Evolutionary conservation across 176 grass and related monocot species (phyloP).

Genomic region (Typha latifolia): DNA sequence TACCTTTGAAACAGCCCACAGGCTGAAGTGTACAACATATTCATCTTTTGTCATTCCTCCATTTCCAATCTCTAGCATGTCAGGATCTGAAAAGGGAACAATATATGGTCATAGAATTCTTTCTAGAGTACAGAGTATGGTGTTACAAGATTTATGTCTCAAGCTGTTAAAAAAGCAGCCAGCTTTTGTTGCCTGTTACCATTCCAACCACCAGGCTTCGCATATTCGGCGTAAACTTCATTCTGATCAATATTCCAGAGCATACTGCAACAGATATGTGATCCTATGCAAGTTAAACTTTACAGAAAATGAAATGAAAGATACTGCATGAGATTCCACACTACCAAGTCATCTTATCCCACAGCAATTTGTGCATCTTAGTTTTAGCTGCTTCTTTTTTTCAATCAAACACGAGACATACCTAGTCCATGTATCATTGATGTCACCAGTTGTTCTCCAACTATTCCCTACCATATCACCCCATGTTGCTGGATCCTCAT

Average conservation of each 20-base stretch:
- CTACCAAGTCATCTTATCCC: too few relatives aligned
- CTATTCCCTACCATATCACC: slow-evolving; percentile 45
- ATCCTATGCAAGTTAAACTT: background rate
- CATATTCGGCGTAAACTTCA: slow-evolving; percentile 38
- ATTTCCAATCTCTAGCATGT: slow-evolving; percentile 95
- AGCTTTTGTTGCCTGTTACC: slow-evolving; percentile 13
- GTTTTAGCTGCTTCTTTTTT: background rate
- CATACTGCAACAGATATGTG: slow-evolving; percentile 32
- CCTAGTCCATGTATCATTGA: slow-evolving; percentile 47
- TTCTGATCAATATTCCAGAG: slow-evolving; percentile 43
- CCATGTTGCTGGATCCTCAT: slow-evolving; percentile 44
- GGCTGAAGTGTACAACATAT: slow-evolving; percentile 77
- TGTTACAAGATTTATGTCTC: too few relatives aligned
- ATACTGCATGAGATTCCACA: too few relatives aligned
- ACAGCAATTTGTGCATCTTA: background rate
- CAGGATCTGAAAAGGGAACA: slow-evolving; percentile 40
- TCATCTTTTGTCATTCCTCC: slow-evolving; percentile 69
- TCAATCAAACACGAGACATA: background rate
- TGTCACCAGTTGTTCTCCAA: slow-evolving; percentile 73
- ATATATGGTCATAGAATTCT: background rate
- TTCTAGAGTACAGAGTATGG: too few relatives aligned
- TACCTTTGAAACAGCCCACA: slow-evolving; percentile 93
- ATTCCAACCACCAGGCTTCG: slow-evolving; percentile 64
- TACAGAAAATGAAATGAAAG: background rate
- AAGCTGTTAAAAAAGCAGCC: background rate